Evolutionary conservation across 805 yeast genomes (phyloP).

Genomic region (Zygosaccharomyces lentus): DNA sequence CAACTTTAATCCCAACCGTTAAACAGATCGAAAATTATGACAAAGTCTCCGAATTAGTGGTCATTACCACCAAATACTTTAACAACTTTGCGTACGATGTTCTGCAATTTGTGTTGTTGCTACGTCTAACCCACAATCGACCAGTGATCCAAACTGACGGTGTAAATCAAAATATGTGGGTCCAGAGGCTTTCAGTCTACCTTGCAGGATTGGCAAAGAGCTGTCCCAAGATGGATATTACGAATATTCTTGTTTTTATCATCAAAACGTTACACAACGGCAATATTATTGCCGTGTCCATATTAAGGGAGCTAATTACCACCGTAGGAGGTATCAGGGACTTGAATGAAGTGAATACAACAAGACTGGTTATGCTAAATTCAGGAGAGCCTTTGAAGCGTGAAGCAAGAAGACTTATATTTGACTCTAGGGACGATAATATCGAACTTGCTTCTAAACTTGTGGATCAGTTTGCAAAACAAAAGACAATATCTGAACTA

Average conservation of each 20-base stretch:
- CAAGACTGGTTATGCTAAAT: slow-evolving; percentile 62
- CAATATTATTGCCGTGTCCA: slow-evolving; percentile 55
- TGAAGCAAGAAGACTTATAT: slow-evolving; percentile 52
- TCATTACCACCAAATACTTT: slow-evolving; percentile 72
- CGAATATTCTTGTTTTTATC: slow-evolving; percentile 56
- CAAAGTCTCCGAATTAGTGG: slow-evolving; percentile 73
- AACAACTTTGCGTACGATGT: slow-evolving; percentile 82
- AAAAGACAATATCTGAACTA: slow-evolving; percentile 54
- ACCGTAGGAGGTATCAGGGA: slow-evolving; percentile 79
- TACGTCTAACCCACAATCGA: slow-evolving; percentile 67
- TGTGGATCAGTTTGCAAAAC: slow-evolving; percentile 41
- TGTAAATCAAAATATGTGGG: slow-evolving; percentile 75
- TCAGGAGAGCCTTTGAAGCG: slow-evolving; percentile 57
- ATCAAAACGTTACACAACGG: slow-evolving; percentile 58
- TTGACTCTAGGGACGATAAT: slow-evolving; percentile 47
- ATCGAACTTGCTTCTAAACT: slow-evolving; percentile 47
- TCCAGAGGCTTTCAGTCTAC: slow-evolving; percentile 74
- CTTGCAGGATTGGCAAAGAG: slow-evolving; percentile 63
- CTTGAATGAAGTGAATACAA: slow-evolving; percentile 58
- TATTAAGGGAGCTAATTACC: slow-evolving; percentile 61
- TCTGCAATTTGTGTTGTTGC: slow-evolving; percentile 64
- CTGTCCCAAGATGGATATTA: slow-evolving; percentile 53
- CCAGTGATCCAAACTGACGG: slow-evolving; percentile 71
- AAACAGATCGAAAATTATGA: slow-evolving; percentile 89
- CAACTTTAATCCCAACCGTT: slow-evolving; percentile 65